phyloP scores from a whole-genome alignment of 129 eudicot species.

The Flaveria trinervia region DNA sequence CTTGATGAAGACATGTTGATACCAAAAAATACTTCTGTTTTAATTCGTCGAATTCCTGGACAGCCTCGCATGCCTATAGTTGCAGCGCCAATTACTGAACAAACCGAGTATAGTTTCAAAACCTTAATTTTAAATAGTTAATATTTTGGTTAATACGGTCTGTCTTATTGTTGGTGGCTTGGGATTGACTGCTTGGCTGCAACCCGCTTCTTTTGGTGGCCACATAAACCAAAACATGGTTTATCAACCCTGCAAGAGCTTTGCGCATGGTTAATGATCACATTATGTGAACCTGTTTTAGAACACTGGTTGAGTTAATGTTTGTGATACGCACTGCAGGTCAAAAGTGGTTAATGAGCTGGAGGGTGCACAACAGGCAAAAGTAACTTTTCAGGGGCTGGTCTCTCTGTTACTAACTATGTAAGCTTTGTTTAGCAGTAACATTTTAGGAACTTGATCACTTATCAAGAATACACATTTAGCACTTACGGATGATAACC shows the following conservation, averaged over 20 bases:
- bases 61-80: conserved; percentile 95
- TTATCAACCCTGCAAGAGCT: conserved; percentile 26
- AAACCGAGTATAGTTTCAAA: conserved; percentile 70
- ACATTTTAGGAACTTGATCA: background rate
- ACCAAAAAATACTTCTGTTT: conserved; percentile 95
- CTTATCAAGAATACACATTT: background rate
- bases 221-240: conserved; percentile 32
- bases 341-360: conserved; percentile 49
- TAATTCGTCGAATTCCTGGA: conserved; percentile 97
- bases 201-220: conserved; percentile 26
- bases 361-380: conserved; percentile 53
- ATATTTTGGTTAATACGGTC: conserved; percentile 16
- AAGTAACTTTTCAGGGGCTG: conserved; percentile 56
- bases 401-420: conserved; percentile 48
- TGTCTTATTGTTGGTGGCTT: conserved; percentile 24
- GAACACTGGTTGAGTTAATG: conserved; percentile 29
- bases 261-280: conserved; percentile 19
- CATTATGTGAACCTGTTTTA: background rate
- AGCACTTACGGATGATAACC: background rate
- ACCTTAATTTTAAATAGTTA: conserved; percentile 42
- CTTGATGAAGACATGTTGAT: conserved; percentile 88
- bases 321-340: conserved; percentile 55
- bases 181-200: conserved; percentile 32
- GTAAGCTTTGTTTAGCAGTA: conserved; percentile 42
- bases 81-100: conserved; percentile 69